These are phyloP conservation scores for Phytophthora vignae DNA, from an alignment of 352 stramenopile species.

Conservation along the genomic window DNA sequence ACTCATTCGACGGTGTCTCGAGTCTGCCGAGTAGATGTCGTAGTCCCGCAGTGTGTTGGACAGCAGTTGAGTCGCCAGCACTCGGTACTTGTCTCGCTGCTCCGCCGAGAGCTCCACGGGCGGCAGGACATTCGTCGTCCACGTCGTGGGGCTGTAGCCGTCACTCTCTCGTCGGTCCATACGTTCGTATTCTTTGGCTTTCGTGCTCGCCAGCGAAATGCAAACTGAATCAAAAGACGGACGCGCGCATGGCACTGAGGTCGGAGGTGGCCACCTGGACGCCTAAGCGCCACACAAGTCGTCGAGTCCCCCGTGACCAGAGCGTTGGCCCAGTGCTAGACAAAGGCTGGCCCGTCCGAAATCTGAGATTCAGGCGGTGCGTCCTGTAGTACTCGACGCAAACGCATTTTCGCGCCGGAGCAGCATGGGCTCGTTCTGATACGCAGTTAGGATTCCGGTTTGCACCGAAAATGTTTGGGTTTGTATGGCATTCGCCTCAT, in stretches of 20 bases:
- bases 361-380: slow-evolving; percentile 24
- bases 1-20: slow-evolving; percentile 42
- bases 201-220: slow-evolving; percentile 25
- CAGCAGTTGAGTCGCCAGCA: slow-evolving; percentile 36
- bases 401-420: slow-evolving; percentile 2
- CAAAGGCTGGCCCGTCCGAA: slow-evolving; percentile 13
- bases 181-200: neutral
- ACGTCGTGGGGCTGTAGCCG: slow-evolving; percentile 34
- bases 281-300: slow-evolving; percentile 16
- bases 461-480: too few species aligned
- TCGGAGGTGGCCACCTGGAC: neutral
- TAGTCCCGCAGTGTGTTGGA: slow-evolving; percentile 42
- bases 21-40: slow-evolving; percentile 42
- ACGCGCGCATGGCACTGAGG: slow-evolving; percentile 7
- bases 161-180: slow-evolving; percentile 30
- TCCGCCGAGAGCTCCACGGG: slow-evolving; percentile 27
- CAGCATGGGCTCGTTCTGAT: slow-evolving; percentile 10
- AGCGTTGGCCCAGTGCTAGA: slow-evolving; percentile 11
- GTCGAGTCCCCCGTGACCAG: slow-evolving; percentile 11
- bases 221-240: slow-evolving; percentile 22
- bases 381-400: neutral
- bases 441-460: slow-evolving; percentile 1
- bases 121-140: slow-evolving; percentile 34
- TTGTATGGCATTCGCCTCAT: neutral
- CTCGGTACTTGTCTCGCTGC: slow-evolving; percentile 34